These are phyloP conservation scores for Carallia brachiata DNA, from an alignment of 345 rosid species.

Conservation along the genomic window DNA sequence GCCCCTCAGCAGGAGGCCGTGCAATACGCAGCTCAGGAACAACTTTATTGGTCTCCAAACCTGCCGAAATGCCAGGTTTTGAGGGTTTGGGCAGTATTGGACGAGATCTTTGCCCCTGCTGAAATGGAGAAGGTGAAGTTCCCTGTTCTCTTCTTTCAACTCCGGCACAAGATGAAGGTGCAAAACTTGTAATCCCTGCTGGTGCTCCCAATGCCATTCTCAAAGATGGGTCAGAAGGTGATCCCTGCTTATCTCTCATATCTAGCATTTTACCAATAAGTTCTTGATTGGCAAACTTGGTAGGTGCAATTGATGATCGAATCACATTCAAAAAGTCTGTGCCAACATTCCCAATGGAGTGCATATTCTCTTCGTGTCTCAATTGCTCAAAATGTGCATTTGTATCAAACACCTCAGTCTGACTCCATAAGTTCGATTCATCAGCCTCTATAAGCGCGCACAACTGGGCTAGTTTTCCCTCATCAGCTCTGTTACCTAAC, in stretches of 20 bases:
- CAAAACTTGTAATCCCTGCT: conserved; percentile 38
- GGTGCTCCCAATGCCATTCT: conserved; percentile 51
- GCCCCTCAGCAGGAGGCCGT: conserved; percentile 82
- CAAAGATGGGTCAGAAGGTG: conserved; percentile 61
- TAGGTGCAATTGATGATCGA: conserved; percentile 21
- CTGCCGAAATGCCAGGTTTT: conserved; percentile 32
- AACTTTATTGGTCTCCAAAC: conserved; percentile 48
- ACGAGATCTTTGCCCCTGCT: conserved; percentile 51
- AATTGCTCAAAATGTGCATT: conserved; percentile 35
- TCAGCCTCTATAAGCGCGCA: conserved; percentile 45
- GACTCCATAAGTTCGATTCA: conserved; percentile 46
- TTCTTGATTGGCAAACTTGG: conserved; percentile 36
- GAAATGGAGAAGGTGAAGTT: conserved; percentile 36
- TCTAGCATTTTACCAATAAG: conserved; percentile 42
- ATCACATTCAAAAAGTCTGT: conserved; percentile 29
- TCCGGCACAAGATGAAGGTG: conserved; percentile 36
- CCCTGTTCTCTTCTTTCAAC: conserved; percentile 49
- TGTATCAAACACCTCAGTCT: conserved; percentile 38
- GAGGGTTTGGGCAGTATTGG: conserved; percentile 56
- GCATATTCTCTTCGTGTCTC: conserved; percentile 42
- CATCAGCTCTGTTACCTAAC: conserved; percentile 32
- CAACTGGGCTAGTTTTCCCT: conserved; percentile 45
- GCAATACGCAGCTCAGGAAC: conserved; percentile 53
- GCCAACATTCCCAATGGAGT: conserved; percentile 36
- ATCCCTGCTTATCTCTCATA: conserved; percentile 45